Evolutionary conservation across 345 rosid genomes (phyloP).

Genomic region (Syzygium jambos): DNA sequence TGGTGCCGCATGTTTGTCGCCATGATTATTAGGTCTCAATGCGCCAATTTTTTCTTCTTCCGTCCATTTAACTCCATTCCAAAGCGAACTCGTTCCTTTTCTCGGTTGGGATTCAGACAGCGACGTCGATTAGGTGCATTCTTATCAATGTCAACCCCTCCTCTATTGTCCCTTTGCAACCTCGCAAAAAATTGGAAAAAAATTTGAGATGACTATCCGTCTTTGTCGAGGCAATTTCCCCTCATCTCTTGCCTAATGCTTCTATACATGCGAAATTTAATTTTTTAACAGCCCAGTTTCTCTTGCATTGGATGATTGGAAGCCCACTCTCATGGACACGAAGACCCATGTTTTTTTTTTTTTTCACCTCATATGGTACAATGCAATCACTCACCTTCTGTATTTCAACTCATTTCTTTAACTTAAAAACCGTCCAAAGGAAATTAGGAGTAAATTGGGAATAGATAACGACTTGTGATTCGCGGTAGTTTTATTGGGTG

Average conservation of each 20-base stretch:
- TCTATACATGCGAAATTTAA: neutral
- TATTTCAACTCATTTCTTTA: too few species aligned
- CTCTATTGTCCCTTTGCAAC: neutral
- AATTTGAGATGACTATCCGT: neutral
- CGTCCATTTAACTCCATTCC: neutral
- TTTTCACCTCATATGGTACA: too few species aligned
- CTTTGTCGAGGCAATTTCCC: neutral
- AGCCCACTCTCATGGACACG: neutral
- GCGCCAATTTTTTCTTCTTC: neutral
- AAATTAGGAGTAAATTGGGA: too few species aligned
- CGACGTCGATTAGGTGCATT: neutral
- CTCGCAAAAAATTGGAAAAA: neutral
- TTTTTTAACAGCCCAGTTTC: neutral
- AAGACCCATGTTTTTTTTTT: neutral
- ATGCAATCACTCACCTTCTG: too few species aligned
- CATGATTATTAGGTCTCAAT: neutral
- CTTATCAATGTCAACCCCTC: neutral
- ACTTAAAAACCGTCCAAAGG: too few species aligned
- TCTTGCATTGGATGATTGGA: neutral
- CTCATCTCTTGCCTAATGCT: neutral
- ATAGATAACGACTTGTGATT: too few species aligned
- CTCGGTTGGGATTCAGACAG: neutral
- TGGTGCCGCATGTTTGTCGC: neutral
- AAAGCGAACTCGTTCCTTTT: neutral
- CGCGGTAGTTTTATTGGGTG: too few species aligned